These are phyloP conservation scores for Ormosia emarginata DNA, from an alignment of 306 rosid species.

Conservation along the genomic window DNA sequence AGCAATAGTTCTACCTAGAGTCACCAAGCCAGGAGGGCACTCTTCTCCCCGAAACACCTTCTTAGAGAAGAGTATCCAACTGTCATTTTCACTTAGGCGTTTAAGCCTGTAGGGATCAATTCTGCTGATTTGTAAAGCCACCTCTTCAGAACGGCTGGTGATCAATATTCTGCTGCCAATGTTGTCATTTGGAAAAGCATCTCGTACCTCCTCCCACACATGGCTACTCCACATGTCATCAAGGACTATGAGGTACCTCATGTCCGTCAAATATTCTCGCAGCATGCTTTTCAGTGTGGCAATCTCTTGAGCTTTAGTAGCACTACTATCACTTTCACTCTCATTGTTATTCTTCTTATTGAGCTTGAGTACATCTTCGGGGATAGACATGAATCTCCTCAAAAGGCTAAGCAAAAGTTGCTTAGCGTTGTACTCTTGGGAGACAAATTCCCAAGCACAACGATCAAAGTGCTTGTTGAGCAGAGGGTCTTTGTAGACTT, in stretches of 20 bases:
- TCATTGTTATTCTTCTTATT: neutral
- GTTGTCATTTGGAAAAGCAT: neutral
- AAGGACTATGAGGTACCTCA: neutral
- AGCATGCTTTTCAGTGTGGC: neutral
- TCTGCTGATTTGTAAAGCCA: neutral
- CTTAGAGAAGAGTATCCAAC: neutral
- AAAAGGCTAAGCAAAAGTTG: neutral
- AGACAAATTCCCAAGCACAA: neutral
- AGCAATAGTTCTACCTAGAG: neutral
- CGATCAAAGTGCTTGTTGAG: neutral
- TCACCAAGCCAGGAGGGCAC: neutral
- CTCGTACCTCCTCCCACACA: neutral
- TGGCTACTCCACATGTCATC: neutral
- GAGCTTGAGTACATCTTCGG: neutral
- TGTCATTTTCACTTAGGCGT: neutral
- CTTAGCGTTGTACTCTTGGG: neutral
- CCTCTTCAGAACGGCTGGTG: neutral
- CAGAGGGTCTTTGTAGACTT: neutral
- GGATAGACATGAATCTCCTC: neutral
- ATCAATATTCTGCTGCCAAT: neutral
- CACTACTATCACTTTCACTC: neutral
- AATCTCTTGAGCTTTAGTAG: neutral
- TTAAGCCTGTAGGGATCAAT: neutral
- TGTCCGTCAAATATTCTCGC: neutral
- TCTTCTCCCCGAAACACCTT: neutral